Evolutionary conservation across 2,329 filamentous ascomycete genomes (phyloP), one percentile per base, ranked within the genome.

Genomic region (Didymosphaeria variabile): DNA sequence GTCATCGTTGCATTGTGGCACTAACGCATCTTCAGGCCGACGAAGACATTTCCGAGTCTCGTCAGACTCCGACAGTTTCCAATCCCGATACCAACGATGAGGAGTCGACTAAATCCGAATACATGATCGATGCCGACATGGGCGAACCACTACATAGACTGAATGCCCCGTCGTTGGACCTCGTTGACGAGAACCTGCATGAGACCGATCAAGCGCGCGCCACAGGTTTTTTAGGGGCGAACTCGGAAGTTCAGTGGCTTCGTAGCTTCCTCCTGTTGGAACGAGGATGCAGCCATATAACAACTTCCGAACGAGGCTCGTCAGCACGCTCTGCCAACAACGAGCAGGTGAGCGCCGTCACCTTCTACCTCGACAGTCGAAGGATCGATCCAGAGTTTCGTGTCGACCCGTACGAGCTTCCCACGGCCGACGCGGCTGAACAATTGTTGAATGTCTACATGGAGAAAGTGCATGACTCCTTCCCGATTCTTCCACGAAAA

Each of bases 391-490:
- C 73, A 7, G 67, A 69, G 54, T 68, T 59, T 36, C 67, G 60
- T 21, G 68, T 78, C 15, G 70, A 79, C 36, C 65, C 71, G 7
- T 72, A 75, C 53, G 69, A 72, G 23, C 49, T 80, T 31, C 79
- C 79, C 26, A 64, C 64, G 5, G 63, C 69, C 36, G 68, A 72
- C 5, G 65, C 66, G 17, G 78, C 73, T 2, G 72, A 79, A 36
- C 57, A 65, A 5, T 67, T 80, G 34, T 60, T 81, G 15, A 55
- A 67, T n/a, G 69, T 67, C 19, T 82, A 80, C 61, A 72, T 81
- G 62, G 64, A 69, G 31, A 78, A 75, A 19, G 73, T 80, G 5
- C 79, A 81, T 52, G 70, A 74, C 29, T 67, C 72, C 0, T 79
- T 81, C 42, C 79, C 79, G 0, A 76, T 81, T 2, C 64, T 82